A percentile compares a stretch with the other conserved stretches of the same genome.
These are phyloP conservation scores for Mycena haematopus DNA, from an alignment of 768 basidiomycete genomes.

Conservation along the genomic window DNA sequence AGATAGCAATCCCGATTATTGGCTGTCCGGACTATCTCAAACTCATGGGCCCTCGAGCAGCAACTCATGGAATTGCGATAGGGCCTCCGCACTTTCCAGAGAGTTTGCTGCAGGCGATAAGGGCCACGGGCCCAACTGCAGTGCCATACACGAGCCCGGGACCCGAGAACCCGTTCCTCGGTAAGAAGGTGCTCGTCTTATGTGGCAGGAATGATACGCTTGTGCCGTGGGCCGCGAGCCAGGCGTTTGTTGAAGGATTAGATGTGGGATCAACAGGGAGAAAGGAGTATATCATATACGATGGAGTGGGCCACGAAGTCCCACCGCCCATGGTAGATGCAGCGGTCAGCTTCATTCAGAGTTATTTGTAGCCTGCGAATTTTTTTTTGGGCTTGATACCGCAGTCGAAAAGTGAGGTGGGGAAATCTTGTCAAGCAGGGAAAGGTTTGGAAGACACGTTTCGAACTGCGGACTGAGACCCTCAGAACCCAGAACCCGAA, in stretches of 20 bases:
- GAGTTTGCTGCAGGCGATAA: constrained; percentile 55
- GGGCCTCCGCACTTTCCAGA: constrained; percentile 64
- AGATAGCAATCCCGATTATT: constrained; percentile 58
- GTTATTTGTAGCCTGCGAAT: no score
- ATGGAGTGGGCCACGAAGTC: constrained; percentile 66
- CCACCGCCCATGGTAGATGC: constrained; percentile 65
- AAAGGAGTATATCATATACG: constrained; percentile 61
- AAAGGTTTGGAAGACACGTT: no score
- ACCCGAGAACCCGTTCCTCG: constrained; percentile 62
- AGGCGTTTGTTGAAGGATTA: constrained; percentile 61
- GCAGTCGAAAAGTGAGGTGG: no score
- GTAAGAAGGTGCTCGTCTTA: constrained; percentile 77
- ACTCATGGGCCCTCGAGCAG: constrained; percentile 65
- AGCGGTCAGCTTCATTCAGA: constrained; percentile 47
- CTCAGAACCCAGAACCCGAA: not conserved
- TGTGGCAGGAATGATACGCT: constrained; percentile 68
- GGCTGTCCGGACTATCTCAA: constrained; percentile 75
- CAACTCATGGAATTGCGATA: constrained; percentile 46
- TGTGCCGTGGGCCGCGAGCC: constrained; percentile 69
- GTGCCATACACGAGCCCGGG: constrained; percentile 48
- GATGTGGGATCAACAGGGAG: constrained; percentile 58
- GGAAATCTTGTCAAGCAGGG: no score
- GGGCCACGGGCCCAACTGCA: constrained; percentile 50
- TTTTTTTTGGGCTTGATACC: no score
- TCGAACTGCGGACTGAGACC: no score